Evolutionary conservation across 176 grass and related monocot species (phyloP).

Genomic region (Paspalum notatum): DNA sequence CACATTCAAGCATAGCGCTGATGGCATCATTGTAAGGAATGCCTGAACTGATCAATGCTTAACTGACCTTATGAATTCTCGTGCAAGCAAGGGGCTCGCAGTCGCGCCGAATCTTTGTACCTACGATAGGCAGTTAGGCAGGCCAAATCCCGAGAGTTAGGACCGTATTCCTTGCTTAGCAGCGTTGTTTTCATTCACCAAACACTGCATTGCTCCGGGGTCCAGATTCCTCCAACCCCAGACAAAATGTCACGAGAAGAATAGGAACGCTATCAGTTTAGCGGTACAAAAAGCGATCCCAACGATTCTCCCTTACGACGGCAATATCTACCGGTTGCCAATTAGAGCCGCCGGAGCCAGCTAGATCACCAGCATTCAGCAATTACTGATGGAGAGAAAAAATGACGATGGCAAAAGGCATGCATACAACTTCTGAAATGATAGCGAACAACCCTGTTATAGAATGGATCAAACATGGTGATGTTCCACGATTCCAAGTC

Average conservation of each 20-base stretch:
- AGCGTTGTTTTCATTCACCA: background rate
- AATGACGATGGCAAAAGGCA: no score
- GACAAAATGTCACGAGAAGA: background rate
- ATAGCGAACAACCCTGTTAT: no score
- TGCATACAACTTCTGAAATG: no score
- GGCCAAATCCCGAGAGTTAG: constrained; percentile 35
- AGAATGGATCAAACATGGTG: no score
- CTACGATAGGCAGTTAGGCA: constrained; percentile 29
- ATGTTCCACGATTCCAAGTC: background rate
- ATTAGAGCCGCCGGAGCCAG: background rate
- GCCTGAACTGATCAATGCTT: background rate
- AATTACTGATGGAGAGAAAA: background rate
- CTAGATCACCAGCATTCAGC: background rate
- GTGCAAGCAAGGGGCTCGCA: constrained; percentile 11
- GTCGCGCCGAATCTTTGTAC: background rate
- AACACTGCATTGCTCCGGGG: background rate
- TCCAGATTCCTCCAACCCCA: constrained; percentile 33
- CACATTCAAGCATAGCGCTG: background rate
- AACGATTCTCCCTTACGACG: background rate
- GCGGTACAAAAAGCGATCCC: background rate
- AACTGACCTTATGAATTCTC: constrained; percentile 8
- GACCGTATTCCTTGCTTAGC: constrained; percentile 64
- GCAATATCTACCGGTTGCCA: background rate
- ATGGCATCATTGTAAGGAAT: background rate
- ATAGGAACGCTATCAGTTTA: background rate